These are phyloP conservation scores for Petasospora fabianii DNA, from an alignment of 1,139 yeast species.

Conservation along the genomic window DNA sequence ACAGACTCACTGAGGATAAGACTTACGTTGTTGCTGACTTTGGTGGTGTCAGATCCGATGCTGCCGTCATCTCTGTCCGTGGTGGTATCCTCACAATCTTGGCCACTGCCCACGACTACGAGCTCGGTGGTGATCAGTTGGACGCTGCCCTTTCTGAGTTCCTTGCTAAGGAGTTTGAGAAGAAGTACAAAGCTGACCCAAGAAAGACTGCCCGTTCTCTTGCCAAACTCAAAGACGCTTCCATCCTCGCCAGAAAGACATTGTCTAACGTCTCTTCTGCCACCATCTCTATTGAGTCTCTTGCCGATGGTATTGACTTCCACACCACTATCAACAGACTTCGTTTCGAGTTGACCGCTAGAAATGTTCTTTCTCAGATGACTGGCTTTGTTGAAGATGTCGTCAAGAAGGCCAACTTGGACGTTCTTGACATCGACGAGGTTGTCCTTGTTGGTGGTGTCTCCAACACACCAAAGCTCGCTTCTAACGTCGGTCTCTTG, in stretches of 20 bases:
- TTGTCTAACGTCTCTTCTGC: conserved; percentile 86
- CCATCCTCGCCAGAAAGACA: conserved; percentile 85
- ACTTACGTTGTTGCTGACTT: conserved; percentile 91
- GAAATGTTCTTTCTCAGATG: conserved; percentile 74
- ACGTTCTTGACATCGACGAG: conserved; percentile 83
- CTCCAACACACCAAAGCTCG: conserved; percentile 88
- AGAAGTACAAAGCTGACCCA: conserved; percentile 81
- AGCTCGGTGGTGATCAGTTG: conserved; percentile 83
- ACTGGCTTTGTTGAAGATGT: conserved; percentile 70
- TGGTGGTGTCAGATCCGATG: conserved; percentile 96
- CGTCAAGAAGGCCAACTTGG: conserved; percentile 79
- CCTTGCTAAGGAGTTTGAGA: conserved; percentile 91
- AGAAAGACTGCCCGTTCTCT: conserved; percentile 75
- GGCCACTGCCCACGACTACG: conserved; percentile 79
- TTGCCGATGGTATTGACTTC: conserved; percentile 92
- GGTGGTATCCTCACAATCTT: conserved; percentile 90
- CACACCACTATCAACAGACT: conserved; percentile 91
- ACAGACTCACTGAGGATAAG: conserved; percentile 62
- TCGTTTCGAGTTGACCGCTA: conserved; percentile 85
- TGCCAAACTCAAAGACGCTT: conserved; percentile 84
- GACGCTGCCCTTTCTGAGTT: conserved; percentile 78
- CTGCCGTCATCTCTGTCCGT: conserved; percentile 88
- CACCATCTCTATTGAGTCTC: conserved; percentile 90
- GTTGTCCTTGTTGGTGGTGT: conserved; percentile 93
- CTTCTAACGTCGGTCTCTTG: conserved; percentile 63